Conservation (phyloP, 345 rosid genomes). For the Camelina laxa region DNA sequence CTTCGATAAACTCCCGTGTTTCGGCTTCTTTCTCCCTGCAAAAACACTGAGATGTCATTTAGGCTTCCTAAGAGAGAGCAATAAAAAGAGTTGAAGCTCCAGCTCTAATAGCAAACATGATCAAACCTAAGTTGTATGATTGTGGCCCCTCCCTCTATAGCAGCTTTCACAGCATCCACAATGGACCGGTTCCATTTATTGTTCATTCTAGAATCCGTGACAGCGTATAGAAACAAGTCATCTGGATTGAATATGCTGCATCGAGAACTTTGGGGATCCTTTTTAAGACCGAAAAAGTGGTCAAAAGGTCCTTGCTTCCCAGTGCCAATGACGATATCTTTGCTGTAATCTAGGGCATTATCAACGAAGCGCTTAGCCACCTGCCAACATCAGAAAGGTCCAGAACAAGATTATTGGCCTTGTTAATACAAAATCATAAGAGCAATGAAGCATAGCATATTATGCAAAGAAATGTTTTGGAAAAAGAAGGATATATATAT, state of each 20-base stretch:
- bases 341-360: slow-evolving; percentile 73
- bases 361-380: slow-evolving; percentile 73
- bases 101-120: not conserved
- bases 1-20: slow-evolving; percentile 66
- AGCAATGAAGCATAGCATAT: not conserved
- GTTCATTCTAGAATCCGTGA: slow-evolving; percentile 86
- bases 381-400: slow-evolving; percentile 50
- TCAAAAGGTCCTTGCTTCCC: slow-evolving; percentile 96
- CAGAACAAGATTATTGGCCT: slow-evolving; percentile 17
- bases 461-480: slow-evolving; percentile 4
- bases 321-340: slow-evolving; percentile 75
- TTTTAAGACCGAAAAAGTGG: slow-evolving; percentile 72
- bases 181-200: slow-evolving; percentile 75
- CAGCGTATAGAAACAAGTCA: slow-evolving; percentile 80
- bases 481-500: slow-evolving; percentile 13
- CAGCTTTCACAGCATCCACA: slow-evolving; percentile 67
- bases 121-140: slow-evolving; percentile 80
- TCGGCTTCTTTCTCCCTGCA: slow-evolving; percentile 79
- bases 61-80: not conserved
- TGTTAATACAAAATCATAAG: slow-evolving; percentile 9
- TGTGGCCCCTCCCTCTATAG: slow-evolving; percentile 91
- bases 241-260: slow-evolving; percentile 58
- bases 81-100: slow-evolving; percentile 13
- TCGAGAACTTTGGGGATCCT: slow-evolving; percentile 40
- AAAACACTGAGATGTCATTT: slow-evolving; percentile 15